These are phyloP conservation scores for Globisporangium solare DNA, from an alignment of 352 stramenopile species.

Conservation along the genomic window DNA sequence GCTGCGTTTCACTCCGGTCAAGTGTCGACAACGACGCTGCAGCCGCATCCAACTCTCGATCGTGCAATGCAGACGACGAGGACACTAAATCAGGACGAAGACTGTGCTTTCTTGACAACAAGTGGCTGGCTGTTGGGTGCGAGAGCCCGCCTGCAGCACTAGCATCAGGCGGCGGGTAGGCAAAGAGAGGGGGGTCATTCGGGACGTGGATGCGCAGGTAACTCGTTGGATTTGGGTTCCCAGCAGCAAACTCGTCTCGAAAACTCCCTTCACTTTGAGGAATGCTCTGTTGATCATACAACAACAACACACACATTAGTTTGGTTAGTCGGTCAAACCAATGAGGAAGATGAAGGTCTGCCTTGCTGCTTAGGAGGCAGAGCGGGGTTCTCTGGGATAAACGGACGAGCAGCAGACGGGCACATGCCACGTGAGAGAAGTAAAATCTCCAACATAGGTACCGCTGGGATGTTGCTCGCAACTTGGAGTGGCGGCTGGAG, in stretches of 20 bases:
- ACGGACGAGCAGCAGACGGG: too few relatives aligned
- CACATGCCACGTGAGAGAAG: too few relatives aligned
- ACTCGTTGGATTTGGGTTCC: conserved; percentile 5
- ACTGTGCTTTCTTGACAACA: neutral
- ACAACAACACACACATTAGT: neutral
- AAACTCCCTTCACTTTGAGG: conserved; percentile 28
- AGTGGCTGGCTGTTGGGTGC: neutral
- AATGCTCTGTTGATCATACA: conserved; percentile 19
- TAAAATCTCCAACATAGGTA: too few relatives aligned
- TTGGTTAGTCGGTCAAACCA: neutral
- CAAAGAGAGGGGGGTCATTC: conserved; percentile 13
- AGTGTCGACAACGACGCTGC: too few relatives aligned
- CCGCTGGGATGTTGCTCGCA: too few relatives aligned
- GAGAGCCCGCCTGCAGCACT: conserved; percentile 2
- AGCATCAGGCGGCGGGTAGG: conserved; percentile 8
- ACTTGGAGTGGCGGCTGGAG: too few relatives aligned
- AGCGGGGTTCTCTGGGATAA: too few relatives aligned
- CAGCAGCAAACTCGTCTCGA: conserved; percentile 23
- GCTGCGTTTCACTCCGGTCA: too few relatives aligned
- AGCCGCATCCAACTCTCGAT: neutral
- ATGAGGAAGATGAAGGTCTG: neutral
- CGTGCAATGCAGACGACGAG: neutral
- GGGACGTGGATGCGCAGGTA: conserved; percentile 1
- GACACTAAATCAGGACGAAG: neutral
- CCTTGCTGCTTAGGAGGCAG: too few relatives aligned